Evolutionary conservation across 108 stramenopile species (phyloP), one percentile per base, ranked within the genome.

Genomic region (Aurantiochytrium sp.): DNA sequence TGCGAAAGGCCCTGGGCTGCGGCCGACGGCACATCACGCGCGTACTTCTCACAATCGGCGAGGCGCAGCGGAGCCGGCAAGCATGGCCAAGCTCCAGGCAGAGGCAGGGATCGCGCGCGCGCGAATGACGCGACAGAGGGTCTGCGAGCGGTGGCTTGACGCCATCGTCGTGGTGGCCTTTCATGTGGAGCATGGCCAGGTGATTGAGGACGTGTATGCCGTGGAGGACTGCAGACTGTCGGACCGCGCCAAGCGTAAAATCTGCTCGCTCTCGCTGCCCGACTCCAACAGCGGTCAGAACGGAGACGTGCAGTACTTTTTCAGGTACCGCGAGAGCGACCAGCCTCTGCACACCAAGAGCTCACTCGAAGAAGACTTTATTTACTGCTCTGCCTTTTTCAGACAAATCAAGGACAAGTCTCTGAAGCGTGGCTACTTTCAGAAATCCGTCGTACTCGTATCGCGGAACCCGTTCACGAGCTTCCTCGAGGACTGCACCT

Each of bases 201-300:
- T 81, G 73, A 81, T 81, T 24, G 73, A 81, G 73, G 73, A 81
- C 73, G 73, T 81, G 21, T 81, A 48, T 24, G 45, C n/a, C 73
- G 73, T 81, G 21, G 45, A 81, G 3, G 39, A 24, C 42, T 6
- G 42, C 42, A 34, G 24, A 19, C 73, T 81, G 21, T 81, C 73
- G 39, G 73, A 81, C 19, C 39, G 45, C 73, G 73, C 73, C 73
- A 81, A 81, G 73, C 39, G 73, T 6, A 81, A 81, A 81, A 81
- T 81, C 6, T 81, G 73, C 45, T 81, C 73, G n/a, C 73, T 81
- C 10, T 81, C 73, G 36, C 39, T 81, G 73, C 73, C 73, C 19
- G 73, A 81, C 45, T 81, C 73, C 42, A 81, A 81, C 73, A 81
- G 73, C 73, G 73, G 73, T 12, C 73, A 81, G 45, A 81, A 81